Evolutionary conservation across 2,329 filamentous ascomycete genomes (phyloP).

Genomic region (Sporothrix humicola): DNA sequence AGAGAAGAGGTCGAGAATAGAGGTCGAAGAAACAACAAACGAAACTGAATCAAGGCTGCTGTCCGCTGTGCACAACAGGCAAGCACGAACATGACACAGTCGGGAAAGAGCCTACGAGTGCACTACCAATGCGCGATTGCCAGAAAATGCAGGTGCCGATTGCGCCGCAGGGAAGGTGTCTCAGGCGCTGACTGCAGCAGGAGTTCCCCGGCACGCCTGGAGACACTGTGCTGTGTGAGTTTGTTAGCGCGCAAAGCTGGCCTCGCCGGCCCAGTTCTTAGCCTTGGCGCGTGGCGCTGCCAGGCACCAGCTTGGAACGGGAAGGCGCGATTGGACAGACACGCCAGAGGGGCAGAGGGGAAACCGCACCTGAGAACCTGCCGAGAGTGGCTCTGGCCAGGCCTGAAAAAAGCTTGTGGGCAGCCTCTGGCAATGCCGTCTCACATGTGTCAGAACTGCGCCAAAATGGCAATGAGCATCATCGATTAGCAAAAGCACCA

Average conservation of each 20-base stretch:
- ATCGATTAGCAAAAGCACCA: too few species aligned
- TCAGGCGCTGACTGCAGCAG: conserved; percentile 27
- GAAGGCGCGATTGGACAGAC: not conserved
- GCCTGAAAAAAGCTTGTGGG: not conserved
- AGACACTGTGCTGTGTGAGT: not conserved
- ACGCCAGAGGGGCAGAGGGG: not conserved
- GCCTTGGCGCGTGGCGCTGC: conserved; percentile 24
- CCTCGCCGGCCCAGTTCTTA: not conserved
- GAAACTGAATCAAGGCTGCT: conserved; percentile 7
- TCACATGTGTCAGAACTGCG: conserved; percentile 18
- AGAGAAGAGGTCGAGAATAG: not conserved
- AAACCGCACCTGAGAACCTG: too few species aligned
- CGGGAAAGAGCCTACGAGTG: conserved; percentile 19
- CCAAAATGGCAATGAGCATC: too few species aligned
- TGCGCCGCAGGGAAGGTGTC: not conserved
- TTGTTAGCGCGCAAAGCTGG: conserved; percentile 7
- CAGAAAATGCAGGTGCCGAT: not conserved
- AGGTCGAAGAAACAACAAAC: conserved; percentile 8
- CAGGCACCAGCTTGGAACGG: conserved; percentile 23
- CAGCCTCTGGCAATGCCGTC: not conserved
- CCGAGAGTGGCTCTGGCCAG: not conserved
- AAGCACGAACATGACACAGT: not conserved
- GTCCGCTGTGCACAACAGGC: not conserved
- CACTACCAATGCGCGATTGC: not conserved
- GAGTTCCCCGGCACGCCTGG: not conserved